Percentiles rank a stretch among this genome's conserved stretches.
phyloP scores from a whole-genome alignment of 1,139 yeast genomes.

The Yamadazyma friedrichii region DNA sequence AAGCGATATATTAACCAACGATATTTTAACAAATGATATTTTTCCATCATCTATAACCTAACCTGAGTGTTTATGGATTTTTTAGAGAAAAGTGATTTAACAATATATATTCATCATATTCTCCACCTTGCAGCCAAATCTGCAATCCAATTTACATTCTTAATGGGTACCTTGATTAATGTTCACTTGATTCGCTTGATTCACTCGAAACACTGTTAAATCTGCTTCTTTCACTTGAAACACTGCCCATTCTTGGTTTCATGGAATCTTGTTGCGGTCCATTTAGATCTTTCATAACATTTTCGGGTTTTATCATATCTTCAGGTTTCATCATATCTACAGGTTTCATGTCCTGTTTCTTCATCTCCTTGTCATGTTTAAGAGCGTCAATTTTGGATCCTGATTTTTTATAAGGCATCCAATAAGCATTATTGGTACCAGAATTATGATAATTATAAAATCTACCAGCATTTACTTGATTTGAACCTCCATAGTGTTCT shows the following conservation, averaged over 20 bases:
- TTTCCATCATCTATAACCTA: background rate
- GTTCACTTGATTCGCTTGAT: conserved; percentile 2
- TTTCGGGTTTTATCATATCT: background rate
- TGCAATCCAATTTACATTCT: background rate
- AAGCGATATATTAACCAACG: conserved; percentile 1
- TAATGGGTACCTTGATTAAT: too few species aligned
- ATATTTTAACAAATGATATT: background rate
- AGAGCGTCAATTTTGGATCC: too few species aligned
- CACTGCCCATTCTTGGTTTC: conserved; percentile 22
- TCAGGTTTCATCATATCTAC: conserved; percentile 1
- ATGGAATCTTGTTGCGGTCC: conserved; percentile 2
- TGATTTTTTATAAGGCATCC: conserved; percentile 27
- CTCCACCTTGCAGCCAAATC: background rate
- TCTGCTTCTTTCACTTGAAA: conserved; percentile 17
- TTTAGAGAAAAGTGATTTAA: background rate
- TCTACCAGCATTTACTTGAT: conserved; percentile 39
- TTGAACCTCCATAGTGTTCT: conserved; percentile 27
- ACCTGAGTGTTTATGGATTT: background rate
- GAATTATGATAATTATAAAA: conserved; percentile 37
- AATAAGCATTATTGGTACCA: conserved; percentile 39
- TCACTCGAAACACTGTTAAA: conserved; percentile 16
- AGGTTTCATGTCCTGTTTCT: background rate
- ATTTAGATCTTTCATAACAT: conserved; percentile 3
- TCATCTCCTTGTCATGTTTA: conserved; percentile 10
- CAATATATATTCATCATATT: background rate